These are phyloP conservation scores for Fusarium pseudograminearum DNA, from an alignment of 2,329 filamentous ascomycete species.

Conservation along the genomic window DNA sequence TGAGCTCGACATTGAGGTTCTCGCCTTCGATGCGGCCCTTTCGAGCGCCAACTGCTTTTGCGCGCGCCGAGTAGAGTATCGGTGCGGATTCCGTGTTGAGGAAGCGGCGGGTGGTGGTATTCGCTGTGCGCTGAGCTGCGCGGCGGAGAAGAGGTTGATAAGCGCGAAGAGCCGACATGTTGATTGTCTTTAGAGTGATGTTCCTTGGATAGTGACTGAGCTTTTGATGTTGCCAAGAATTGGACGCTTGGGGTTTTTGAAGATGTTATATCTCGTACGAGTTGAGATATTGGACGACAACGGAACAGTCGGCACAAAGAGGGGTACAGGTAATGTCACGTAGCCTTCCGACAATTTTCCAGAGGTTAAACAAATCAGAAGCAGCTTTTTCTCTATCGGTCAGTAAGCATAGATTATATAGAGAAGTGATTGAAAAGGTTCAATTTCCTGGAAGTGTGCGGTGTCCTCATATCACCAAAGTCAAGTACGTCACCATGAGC, in stretches of 20 bases:
- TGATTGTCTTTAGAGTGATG: background rate
- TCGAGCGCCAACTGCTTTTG: conserved; percentile 24
- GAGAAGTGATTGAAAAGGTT: too few relatives aligned
- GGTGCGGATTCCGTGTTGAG: conserved; percentile 12
- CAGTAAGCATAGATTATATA: too few relatives aligned
- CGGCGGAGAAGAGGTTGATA: conserved; percentile 11
- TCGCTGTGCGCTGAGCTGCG: background rate
- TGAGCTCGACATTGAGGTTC: conserved; percentile 30
- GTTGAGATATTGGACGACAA: too few relatives aligned
- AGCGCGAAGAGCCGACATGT: conserved; percentile 16
- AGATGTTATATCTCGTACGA: background rate
- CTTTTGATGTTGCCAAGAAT: background rate
- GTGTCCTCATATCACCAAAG: background rate
- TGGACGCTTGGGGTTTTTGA: background rate
- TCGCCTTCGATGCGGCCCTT: conserved; percentile 26
- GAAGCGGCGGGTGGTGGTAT: background rate
- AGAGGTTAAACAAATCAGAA: too few relatives aligned
- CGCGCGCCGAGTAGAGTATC: conserved; percentile 24
- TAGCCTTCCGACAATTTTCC: fast-evolving
- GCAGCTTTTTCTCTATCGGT: fast-evolving
- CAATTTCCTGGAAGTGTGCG: too few relatives aligned
- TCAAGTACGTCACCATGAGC: conserved; percentile 33
- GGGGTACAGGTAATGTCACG: too few relatives aligned
- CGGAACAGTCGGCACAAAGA: too few relatives aligned
- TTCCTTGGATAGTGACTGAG: fast-evolving